Evolutionary conservation across 352 stramenopile genomes (phyloP).

Genomic region (Plasmopara viticola): DNA sequence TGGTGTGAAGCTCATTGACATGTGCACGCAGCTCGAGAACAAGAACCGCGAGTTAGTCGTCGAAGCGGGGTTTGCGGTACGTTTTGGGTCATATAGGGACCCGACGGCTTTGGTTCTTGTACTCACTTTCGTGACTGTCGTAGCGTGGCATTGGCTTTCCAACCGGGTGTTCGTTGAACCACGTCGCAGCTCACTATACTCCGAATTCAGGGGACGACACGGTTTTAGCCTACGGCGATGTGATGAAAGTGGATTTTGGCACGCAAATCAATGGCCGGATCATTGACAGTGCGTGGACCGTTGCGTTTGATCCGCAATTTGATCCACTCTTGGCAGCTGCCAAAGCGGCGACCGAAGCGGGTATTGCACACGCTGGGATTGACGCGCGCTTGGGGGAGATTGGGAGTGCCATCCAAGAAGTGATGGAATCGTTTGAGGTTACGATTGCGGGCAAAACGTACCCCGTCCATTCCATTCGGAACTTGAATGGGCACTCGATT

Average conservation of each 20-base stretch:
- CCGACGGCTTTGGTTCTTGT: neutral
- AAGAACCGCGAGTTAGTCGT: conserved; percentile 94
- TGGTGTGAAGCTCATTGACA: conserved; percentile 93
- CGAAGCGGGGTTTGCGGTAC: conserved; percentile 85
- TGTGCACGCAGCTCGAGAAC: conserved; percentile 95
- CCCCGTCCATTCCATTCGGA: conserved; percentile 94
- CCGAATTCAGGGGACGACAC: conserved; percentile 95
- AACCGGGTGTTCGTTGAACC: conserved; percentile 95
- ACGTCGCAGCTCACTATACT: conserved; percentile 97
- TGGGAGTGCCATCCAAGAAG: conserved; percentile 17
- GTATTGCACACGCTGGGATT: conserved; percentile 90
- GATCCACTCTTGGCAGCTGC: conserved; percentile 89
- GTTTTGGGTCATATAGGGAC: conserved; percentile 37
- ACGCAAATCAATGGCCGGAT: conserved; percentile 96
- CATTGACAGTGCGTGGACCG: conserved; percentile 97
- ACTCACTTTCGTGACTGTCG: neutral
- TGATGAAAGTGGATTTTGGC: conserved; percentile 98
- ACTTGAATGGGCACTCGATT: conserved; percentile 99
- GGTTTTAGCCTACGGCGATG: conserved; percentile 91
- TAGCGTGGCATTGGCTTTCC: conserved; percentile 49
- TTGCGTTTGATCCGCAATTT: conserved; percentile 93
- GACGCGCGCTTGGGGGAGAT: conserved; percentile 86
- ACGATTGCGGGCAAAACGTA: conserved; percentile 95
- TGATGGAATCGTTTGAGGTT: conserved; percentile 38
- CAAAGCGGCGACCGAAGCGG: conserved; percentile 91